A percentile compares a stretch with the other conserved stretches of the same genome.
These are phyloP conservation scores for Penicillium glabrum DNA, from an alignment of 2,329 filamentous ascomycete species.

Conservation along the genomic window DNA sequence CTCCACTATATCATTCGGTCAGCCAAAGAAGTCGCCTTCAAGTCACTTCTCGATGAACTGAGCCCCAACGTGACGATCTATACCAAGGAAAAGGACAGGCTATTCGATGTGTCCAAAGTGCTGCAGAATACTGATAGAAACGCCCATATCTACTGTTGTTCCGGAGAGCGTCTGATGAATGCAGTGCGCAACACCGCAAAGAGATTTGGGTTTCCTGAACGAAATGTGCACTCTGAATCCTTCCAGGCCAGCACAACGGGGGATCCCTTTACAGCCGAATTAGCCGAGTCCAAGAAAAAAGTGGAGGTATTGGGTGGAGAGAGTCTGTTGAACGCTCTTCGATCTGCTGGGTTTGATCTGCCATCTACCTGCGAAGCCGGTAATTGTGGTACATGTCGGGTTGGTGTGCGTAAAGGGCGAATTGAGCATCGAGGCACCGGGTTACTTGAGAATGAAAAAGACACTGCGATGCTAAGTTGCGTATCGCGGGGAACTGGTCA, in stretches of 20 bases:
- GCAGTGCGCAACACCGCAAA: background rate
- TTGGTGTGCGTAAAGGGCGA: background rate
- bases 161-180: background rate
- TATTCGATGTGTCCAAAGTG: background rate
- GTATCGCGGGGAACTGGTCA: slow-evolving; percentile 5
- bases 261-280: slow-evolving; percentile 6
- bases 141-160: background rate
- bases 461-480: slow-evolving; percentile 6
- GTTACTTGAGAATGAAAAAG: slow-evolving; percentile 4
- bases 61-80: background rate
- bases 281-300: background rate
- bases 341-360: background rate
- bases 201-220: background rate
- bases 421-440: slow-evolving; percentile 10
- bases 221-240: slow-evolving; percentile 5
- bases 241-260: slow-evolving; percentile 5
- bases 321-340: slow-evolving; percentile 3
- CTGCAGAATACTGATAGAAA: background rate
- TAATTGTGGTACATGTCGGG: no score
- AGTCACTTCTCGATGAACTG: background rate
- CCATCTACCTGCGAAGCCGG: no score
- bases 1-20: no score
- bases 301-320: background rate
- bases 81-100: background rate
- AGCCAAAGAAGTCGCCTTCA: no score